These are phyloP conservation scores for Ustilago esculenta DNA, from an alignment of 1,284 basidiomycete genomes.

Conservation along the genomic window DNA sequence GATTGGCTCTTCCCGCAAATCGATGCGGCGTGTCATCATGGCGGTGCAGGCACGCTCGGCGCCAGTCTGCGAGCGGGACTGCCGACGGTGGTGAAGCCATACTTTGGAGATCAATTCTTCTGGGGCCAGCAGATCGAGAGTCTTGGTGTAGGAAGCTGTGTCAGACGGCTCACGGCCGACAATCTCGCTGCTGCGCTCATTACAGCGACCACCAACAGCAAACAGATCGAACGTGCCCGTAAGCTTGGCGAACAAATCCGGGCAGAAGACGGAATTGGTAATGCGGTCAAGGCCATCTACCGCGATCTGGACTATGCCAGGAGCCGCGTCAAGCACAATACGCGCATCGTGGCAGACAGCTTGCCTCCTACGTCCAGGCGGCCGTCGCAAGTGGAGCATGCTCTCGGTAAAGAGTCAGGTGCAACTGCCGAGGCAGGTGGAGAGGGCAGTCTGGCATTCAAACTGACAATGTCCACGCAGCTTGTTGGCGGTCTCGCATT, in stretches of 20 bases:
- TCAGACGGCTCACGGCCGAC: slow-evolving; percentile 84
- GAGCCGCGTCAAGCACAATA: slow-evolving; percentile 50
- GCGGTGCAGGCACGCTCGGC: slow-evolving; percentile 94
- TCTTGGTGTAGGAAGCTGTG: slow-evolving; percentile 84
- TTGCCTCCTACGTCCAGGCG: too few species aligned
- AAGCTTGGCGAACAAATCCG: slow-evolving; percentile 72
- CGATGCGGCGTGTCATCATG: slow-evolving; percentile 95
- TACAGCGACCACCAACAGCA: slow-evolving; percentile 83
- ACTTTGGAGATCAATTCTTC: slow-evolving; percentile 97
- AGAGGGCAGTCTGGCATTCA: background rate
- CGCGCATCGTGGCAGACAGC: slow-evolving; percentile 4
- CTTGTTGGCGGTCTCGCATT: too few species aligned
- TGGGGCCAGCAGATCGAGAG: slow-evolving; percentile 92
- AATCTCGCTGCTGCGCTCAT: slow-evolving; percentile 79
- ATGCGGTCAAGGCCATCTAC: slow-evolving; percentile 62
- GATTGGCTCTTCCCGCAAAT: slow-evolving; percentile 95
- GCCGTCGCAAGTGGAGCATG: too few species aligned
- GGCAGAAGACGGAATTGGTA: slow-evolving; percentile 69
- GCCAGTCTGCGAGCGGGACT: slow-evolving; percentile 90
- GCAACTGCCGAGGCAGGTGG: background rate
- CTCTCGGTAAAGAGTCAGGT: too few species aligned
- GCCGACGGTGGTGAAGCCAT: slow-evolving; percentile 94
- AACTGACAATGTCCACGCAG: too few species aligned
- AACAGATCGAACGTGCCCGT: slow-evolving; percentile 85
- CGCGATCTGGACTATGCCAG: slow-evolving; percentile 61